A percentile compares a stretch with the other conserved stretches of the same genome.
Conservation (phyloP, 2,329 filamentous ascomycete species). For the Stagonosporopsis rhizophila region DNA sequence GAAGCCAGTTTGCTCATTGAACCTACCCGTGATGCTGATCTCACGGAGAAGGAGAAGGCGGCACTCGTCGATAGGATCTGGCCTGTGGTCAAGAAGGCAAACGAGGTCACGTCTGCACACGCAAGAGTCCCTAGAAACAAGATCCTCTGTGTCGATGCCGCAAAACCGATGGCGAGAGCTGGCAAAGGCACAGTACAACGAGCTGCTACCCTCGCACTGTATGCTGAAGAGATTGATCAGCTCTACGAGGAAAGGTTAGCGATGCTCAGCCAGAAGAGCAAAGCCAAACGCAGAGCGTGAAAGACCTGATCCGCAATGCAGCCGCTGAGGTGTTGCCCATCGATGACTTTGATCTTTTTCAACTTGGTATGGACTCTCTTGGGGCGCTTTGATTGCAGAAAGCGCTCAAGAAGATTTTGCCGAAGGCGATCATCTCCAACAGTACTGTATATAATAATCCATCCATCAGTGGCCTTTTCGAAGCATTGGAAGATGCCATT, state of each 20-base stretch:
- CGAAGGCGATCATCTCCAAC: neutral
- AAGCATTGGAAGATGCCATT: neutral
- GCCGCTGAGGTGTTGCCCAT: neutral
- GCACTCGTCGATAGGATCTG: neutral
- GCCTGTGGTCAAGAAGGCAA: neutral
- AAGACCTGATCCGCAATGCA: neutral
- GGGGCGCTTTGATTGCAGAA: slow-evolving; percentile 6
- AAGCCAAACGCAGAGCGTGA: neutral
- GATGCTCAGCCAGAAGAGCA: neutral
- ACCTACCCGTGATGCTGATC: neutral
- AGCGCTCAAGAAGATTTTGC: slow-evolving; percentile 4
- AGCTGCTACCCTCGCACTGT: slow-evolving; percentile 28
- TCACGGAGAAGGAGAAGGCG: neutral
- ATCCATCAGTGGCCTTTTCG: neutral
- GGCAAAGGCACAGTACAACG: slow-evolving; percentile 36
- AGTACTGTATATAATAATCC: neutral
- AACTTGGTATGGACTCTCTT: slow-evolving; percentile 13
- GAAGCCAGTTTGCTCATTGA: slow-evolving; percentile 29
- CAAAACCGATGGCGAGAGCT: slow-evolving; percentile 22
- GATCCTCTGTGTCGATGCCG: slow-evolving; percentile 10
- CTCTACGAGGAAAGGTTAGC: slow-evolving; percentile 17
- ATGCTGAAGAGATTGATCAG: slow-evolving; percentile 30
- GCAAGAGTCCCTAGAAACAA: neutral
- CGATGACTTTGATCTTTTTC: slow-evolving; percentile 9
- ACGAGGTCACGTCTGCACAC: neutral